Base-by-base conservation (phyloP, 345 rosid genomes). In the Heritiera fomes region DNA sequence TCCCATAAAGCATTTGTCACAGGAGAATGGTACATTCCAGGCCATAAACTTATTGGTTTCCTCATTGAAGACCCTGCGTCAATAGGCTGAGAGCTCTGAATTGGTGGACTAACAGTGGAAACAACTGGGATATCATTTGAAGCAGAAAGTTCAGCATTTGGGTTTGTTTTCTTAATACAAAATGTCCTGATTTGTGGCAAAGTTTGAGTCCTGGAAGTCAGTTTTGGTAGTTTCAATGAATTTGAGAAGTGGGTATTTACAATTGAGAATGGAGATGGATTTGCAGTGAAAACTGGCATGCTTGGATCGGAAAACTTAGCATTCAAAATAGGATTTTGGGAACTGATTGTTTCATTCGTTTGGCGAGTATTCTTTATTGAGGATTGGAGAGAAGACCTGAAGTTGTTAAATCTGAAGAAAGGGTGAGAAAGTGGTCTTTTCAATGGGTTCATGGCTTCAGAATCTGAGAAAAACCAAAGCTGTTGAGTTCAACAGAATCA, bases 1-100 rank as follows among this genome's bases (percentile, higher is more conserved):
- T 93, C 97, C 97, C 98, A 94, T 0, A 94, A 85, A 80, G 97
- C 97, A 75, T 94, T 93, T 59, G 97, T 91, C 1, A 93, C 98
- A 3, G 98, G 97, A 1, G 98, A 93, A 75, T 91, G 96, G 83
- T 94, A 94, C 95, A 93, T 93, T 72, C 98, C 97, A 64, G 98
- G 98, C 98, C 98, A 94, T 50, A 94, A 80, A 83, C 97, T 91
- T 64, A 94, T 81, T 0, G 98, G 97, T 83, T 85, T 91, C 10
- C 97, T 81, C 66, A 93, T 87, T 0, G 97, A 93, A 77, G 97
- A 90, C 13, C 97, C 94, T 9, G 98, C 97, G 47, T 93, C 97
- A 56, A 91, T 93, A 61, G 94, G 88, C 8, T 28, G 80, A 7
- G 88, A 78, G 49, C 71, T 75, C 30, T 75, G 83, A 17, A 10